phyloP scores from a whole-genome alignment of 345 rosid species.

The Leavenworthia alabamica region DNA sequence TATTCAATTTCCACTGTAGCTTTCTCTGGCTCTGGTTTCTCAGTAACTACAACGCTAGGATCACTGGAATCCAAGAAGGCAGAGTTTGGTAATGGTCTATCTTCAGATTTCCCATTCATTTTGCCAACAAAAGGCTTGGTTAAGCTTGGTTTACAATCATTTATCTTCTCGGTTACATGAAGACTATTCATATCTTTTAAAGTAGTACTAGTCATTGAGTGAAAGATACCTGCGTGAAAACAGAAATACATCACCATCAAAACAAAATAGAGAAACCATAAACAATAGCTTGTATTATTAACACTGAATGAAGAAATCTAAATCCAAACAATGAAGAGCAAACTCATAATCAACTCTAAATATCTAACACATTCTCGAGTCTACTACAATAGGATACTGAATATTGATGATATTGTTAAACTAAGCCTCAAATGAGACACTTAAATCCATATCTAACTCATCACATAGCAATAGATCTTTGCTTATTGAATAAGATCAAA shows the following conservation, averaged over 20 bases:
- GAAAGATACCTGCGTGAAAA: slow-evolving; percentile 5
- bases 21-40: slow-evolving; percentile 23
- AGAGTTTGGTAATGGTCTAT: slow-evolving; percentile 33
- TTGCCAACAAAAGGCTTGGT: slow-evolving; percentile 47
- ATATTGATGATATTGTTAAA: neutral
- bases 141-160: slow-evolving; percentile 49
- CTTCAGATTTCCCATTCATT: slow-evolving; percentile 48
- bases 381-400: neutral
- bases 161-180: slow-evolving; percentile 50
- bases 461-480: neutral
- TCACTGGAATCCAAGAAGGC: slow-evolving; percentile 32
- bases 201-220: slow-evolving; percentile 57
- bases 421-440: neutral
- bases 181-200: slow-evolving; percentile 59
- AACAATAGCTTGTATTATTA: neutral
- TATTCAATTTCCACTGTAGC: slow-evolving; percentile 54
- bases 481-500: no score
- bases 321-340: no score
- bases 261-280: neutral
- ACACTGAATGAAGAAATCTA: no score
- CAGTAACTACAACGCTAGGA: slow-evolving; percentile 38
- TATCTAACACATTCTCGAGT: neutral
- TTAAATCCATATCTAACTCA: neutral
- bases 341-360: neutral
- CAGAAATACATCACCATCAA: neutral